Conservation (phyloP, 148 eudicot genomes). For the Pouteria glomerata region DNA sequence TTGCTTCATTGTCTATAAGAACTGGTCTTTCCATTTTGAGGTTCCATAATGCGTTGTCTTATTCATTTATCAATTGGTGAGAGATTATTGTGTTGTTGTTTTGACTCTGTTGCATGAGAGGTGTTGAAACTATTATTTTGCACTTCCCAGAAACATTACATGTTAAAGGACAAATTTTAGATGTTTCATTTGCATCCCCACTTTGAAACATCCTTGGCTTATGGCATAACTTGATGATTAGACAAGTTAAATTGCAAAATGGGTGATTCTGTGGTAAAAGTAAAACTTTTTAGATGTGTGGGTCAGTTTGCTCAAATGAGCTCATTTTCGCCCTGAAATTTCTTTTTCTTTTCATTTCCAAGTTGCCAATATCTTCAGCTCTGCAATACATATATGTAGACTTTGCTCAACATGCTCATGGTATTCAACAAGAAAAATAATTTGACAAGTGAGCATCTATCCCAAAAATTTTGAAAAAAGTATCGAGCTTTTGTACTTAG, state of each 20-base stretch:
- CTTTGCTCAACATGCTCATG: neutral
- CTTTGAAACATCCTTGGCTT: neutral
- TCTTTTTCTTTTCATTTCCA: neutral
- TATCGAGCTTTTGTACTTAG: neutral
- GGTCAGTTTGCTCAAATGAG: neutral
- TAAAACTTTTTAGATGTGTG: neutral
- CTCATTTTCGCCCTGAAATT: neutral
- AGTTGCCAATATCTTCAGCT: neutral
- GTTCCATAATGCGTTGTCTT: too few species aligned
- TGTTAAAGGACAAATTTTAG: neutral
- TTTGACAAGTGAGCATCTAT: neutral
- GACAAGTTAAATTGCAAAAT: neutral
- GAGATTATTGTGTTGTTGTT: too few species aligned
- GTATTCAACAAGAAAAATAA: neutral
- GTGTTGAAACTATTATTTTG: neutral
- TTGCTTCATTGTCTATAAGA: too few species aligned
- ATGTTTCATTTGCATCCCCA: neutral
- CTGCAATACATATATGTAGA: neutral
- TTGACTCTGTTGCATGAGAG: too few species aligned
- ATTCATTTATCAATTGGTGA: too few species aligned
- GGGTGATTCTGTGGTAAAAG: neutral
- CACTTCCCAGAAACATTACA: neutral
- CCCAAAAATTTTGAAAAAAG: neutral
- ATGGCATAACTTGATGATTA: neutral
- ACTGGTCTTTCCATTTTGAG: too few species aligned